Percentiles rank a stretch among this genome's conserved stretches.
Evolutionary conservation across 2,329 filamentous ascomycete species (phyloP).

Genomic region (Ambrosiella xylebori): DNA sequence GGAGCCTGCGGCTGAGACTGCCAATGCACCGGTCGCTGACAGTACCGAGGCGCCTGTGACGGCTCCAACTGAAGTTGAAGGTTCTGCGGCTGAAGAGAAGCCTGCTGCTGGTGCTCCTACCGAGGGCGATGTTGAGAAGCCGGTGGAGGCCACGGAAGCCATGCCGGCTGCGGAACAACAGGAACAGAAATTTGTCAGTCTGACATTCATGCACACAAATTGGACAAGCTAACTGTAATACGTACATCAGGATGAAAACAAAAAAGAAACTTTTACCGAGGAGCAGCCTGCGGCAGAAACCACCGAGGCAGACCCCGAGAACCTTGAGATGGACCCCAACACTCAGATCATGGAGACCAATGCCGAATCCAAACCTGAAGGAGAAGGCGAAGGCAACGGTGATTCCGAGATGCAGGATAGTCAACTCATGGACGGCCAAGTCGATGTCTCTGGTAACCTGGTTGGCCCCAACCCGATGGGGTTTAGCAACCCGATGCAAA

Average conservation of each 20-base stretch:
- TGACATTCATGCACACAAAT: neutral
- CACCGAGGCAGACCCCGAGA: neutral
- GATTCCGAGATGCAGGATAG: neutral
- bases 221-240: neutral
- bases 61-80: neutral
- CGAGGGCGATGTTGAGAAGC: no score
- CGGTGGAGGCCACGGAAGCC: no score
- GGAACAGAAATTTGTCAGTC: neutral
- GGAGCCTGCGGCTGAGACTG: constrained; percentile 11
- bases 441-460: constrained; percentile 12
- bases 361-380: neutral
- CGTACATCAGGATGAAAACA: neutral
- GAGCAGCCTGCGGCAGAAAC: neutral
- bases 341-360: no score
- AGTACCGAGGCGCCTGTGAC: neutral
- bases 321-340: no score
- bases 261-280: neutral
- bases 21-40: constrained; percentile 13
- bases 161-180: no score
- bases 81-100: no score
- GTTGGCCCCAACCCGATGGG: constrained; percentile 26
- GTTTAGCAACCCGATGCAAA: constrained; percentile 59
- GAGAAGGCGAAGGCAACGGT: neutral
- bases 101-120: no score
- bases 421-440: neutral